Evolutionary conservation across 2,329 filamentous ascomycete genomes (phyloP).

Genomic region (Fusarium longipes): DNA sequence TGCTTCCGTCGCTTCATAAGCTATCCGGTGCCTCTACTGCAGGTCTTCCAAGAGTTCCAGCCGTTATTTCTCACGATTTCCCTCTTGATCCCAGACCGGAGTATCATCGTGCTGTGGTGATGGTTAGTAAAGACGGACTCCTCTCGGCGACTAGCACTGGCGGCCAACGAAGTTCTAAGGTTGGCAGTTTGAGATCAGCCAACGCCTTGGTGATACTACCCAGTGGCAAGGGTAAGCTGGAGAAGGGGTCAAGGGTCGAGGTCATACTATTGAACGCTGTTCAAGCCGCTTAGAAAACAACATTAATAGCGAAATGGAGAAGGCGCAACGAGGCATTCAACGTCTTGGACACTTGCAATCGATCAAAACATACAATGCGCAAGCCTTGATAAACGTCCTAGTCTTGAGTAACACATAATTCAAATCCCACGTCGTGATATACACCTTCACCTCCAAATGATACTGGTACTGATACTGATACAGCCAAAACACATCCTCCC

Average conservation of each 20-base stretch:
- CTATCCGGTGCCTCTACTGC: slow-evolving; percentile 74
- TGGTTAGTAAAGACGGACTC: slow-evolving; percentile 71
- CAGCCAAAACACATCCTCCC: slow-evolving; percentile 50
- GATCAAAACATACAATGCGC: slow-evolving; percentile 37
- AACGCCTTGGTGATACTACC: slow-evolving; percentile 88
- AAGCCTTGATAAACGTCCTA: slow-evolving; percentile 27
- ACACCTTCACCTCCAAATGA: slow-evolving; percentile 49
- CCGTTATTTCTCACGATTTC: slow-evolving; percentile 78
- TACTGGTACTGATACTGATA: slow-evolving; percentile 53
- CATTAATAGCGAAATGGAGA: background rate
- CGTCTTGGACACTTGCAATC: slow-evolving; percentile 32
- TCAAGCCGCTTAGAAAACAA: slow-evolving; percentile 37
- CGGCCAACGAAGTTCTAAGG: slow-evolving; percentile 86
- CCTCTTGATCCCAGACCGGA: slow-evolving; percentile 82
- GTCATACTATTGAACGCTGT: slow-evolving; percentile 79
- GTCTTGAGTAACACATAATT: slow-evolving; percentile 44
- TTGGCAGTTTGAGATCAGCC: slow-evolving; percentile 88
- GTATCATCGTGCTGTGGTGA: slow-evolving; percentile 87
- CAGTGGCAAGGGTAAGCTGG: slow-evolving; percentile 69
- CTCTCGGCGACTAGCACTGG: slow-evolving; percentile 86
- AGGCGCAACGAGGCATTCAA: background rate
- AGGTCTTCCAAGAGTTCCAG: slow-evolving; percentile 78
- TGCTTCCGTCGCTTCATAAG: slow-evolving; percentile 86
- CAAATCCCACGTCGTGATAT: slow-evolving; percentile 49
- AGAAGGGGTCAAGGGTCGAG: slow-evolving; percentile 76